These are phyloP conservation scores for apple (Malus domestica) DNA, from an alignment of 306 rosid species.

Conservation along the genomic window ASM211411v1 NC_041801.1:13623001-13623500, in stretches of 20 bases:
- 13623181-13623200: constrained; percentile 1
- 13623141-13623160: neutral
- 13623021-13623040: neutral
- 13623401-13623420: constrained; percentile 71
- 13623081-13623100: neutral
- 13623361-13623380: constrained; percentile 47
- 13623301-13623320: constrained; percentile 85
- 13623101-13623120: neutral
- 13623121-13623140: neutral
- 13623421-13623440: constrained; percentile 76
- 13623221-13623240: constrained; percentile 95
- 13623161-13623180: neutral
- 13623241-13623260: constrained; percentile 93
- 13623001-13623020: neutral
- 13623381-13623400: constrained; percentile 62
- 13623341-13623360: constrained; percentile 77
- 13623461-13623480: constrained; percentile 46
- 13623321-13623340: constrained; percentile 87
- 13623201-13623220: constrained; percentile 87
- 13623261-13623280: constrained; percentile 83
- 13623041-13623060: neutral
- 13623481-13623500: constrained; percentile 61
- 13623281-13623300: constrained; percentile 93
- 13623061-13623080: neutral
- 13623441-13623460: constrained; percentile 83